phyloP scores from a whole-genome alignment of 768 basidiomycete genomes.

The Calocera cornea region DNA sequence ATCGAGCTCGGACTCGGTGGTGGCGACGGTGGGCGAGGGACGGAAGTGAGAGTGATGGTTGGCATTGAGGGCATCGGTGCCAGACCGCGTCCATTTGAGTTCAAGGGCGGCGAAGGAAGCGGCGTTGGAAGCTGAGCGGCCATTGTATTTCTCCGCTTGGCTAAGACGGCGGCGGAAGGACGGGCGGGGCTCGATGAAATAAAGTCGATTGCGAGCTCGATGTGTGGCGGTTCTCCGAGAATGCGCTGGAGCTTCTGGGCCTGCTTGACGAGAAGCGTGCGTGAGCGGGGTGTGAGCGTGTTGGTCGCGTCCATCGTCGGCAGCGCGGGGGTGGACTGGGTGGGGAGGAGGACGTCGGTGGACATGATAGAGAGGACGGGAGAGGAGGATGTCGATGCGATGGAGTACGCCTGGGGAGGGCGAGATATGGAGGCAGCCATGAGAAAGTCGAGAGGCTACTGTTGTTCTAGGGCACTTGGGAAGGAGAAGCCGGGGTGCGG shows the following conservation, averaged over 20 bases:
- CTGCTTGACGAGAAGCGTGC: neutral
- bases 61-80: neutral
- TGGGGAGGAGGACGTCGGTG: neutral
- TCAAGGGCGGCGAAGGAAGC: neutral
- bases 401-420: neutral
- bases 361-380: neutral
- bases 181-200: neutral
- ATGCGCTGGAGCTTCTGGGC: constrained; percentile 3
- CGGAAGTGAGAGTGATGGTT: neutral
- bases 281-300: neutral
- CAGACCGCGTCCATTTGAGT: neutral
- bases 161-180: neutral
- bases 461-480: neutral
- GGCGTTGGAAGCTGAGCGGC: neutral
- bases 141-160: neutral
- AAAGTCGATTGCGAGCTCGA: neutral
- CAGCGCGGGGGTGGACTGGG: neutral
- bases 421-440: neutral
- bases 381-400: neutral
- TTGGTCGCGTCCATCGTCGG: neutral
- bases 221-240: neutral
- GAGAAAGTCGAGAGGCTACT: neutral
- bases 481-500: neutral
- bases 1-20: neutral
- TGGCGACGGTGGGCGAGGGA: neutral